Base-by-base conservation (phyloP, 2,329 filamentous ascomycete genomes). In the Curvularia sp. region DNA sequence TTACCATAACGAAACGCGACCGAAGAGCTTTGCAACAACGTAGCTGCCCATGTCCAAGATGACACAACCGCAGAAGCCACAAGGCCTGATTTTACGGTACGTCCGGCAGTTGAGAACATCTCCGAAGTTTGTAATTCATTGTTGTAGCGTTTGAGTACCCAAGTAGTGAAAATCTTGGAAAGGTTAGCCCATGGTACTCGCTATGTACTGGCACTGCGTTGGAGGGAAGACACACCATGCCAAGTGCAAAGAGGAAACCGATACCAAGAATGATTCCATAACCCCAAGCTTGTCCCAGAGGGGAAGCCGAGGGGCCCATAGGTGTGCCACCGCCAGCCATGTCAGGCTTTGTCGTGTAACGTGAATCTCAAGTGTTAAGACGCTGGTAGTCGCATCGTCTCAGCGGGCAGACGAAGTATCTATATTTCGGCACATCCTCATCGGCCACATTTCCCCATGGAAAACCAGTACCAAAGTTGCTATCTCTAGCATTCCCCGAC, bases 1-100 rank as follows among this genome's bases (percentile, higher is more conserved):
- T 2, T 62, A 70, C 74, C 74, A 54, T 74, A 77, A 41, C 69
- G 64, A 45, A 75, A 77, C 9, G 71, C 73, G 7, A 74, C 67
- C 6, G 68, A 74, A 15, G 69, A 71, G 30, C 64, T 70, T 42
- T 73, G 69, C 47, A 74, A 47, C 8, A 74, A 57, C 2, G 70
- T 74, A 41, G 72, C 70, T 49, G 69, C 70, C 71, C 70, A 73
- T 23, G 69, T 72, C 69, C 71, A 72, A 0, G 66, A 68, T 1
- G 68, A 71, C 1, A 71, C 69, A 15, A 73, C 71, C 28, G 69
- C 70, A 39, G 67, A 69, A 12, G 71, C 71, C 12, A 74, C 69
- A 27, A 74, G 63, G 45, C 70, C 71, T 42, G 71, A 72, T 47
- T 73, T 75, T 45, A 70, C 72, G 13, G 69, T 72, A 30, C 72